Percentiles rank a stretch among this genome's conserved stretches.
Evolutionary conservation across 2,329 filamentous ascomycete species (phyloP).

Genomic region (Huntiella decipiens): DNA sequence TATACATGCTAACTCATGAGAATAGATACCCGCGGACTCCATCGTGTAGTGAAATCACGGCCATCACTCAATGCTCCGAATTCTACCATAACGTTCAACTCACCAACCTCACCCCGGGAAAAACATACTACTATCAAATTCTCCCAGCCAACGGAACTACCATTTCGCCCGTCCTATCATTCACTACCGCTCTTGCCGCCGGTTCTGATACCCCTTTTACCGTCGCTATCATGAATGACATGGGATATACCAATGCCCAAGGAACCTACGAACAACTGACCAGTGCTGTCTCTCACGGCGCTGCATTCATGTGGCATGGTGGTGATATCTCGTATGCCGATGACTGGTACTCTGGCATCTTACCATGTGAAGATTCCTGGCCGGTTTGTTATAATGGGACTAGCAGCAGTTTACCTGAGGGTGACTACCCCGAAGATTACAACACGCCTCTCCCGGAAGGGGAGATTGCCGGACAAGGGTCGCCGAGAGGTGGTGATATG

Average conservation of each 20-base stretch:
- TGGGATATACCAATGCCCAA: constrained; percentile 33
- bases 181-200: constrained; percentile 25
- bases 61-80: constrained; percentile 30
- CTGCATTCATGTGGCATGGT: constrained; percentile 32
- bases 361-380: constrained; percentile 28
- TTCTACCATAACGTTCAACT: constrained; percentile 33
- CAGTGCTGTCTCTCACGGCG: constrained; percentile 23
- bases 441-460: constrained; percentile 25
- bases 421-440: constrained; percentile 21
- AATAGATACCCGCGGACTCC: constrained; percentile 30
- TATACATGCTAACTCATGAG: not conserved
- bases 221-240: constrained; percentile 30
- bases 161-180: constrained; percentile 24
- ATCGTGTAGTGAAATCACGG: constrained; percentile 24
- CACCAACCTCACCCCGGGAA: constrained; percentile 21
- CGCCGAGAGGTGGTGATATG: constrained; percentile 28
- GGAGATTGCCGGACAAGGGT: constrained; percentile 26
- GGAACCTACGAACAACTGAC: constrained; percentile 27
- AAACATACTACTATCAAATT: constrained; percentile 33
- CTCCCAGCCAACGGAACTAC: constrained; percentile 29
- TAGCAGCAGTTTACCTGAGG: constrained; percentile 21
- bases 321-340: constrained; percentile 32
- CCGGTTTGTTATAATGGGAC: constrained; percentile 33
- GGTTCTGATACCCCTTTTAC: constrained; percentile 24
- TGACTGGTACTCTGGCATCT: constrained; percentile 31